phyloP scores from a whole-genome alignment of 2,329 filamentous ascomycete genomes.

The Colletotrichum destructivum region DNA sequence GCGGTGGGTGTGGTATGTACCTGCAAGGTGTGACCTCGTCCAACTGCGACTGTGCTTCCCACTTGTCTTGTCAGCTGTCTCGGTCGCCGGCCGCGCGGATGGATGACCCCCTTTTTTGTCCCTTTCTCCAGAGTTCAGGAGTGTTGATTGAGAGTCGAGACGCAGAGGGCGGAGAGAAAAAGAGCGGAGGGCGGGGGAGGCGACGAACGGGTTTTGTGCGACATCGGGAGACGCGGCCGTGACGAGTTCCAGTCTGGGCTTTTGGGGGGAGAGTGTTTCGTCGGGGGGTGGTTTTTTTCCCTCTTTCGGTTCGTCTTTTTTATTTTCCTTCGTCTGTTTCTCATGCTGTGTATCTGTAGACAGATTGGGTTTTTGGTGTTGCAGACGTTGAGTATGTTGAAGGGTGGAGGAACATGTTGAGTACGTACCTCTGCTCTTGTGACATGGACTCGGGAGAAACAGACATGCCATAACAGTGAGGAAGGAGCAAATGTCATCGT shows the following conservation, averaged over 20 bases:
- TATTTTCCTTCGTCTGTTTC: too few relatives aligned
- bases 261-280: not conserved
- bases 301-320: too few relatives aligned
- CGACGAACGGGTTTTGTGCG: not conserved
- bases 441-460: too few relatives aligned
- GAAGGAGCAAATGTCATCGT: slow-evolving; percentile 29
- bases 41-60: slow-evolving; percentile 30
- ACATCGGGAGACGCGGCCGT: slow-evolving; percentile 6
- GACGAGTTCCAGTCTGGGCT: slow-evolving; percentile 7
- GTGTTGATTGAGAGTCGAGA: not conserved
- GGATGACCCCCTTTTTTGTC: not conserved
- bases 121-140: not conserved
- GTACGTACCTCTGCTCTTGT: not conserved
- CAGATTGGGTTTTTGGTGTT: not conserved
- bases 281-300: not conserved
- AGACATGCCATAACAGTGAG: not conserved
- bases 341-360: not conserved
- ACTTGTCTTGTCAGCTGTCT: not conserved
- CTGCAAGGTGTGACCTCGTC: slow-evolving; percentile 35
- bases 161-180: not conserved
- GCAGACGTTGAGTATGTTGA: not conserved
- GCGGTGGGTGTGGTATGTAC: slow-evolving; percentile 4
- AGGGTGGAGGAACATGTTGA: not conserved
- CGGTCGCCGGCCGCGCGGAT: not conserved
- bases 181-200: slow-evolving; percentile 15